Conservation (phyloP, 768 basidiomycete genomes). For the Naganishia kalamii region DNA sequence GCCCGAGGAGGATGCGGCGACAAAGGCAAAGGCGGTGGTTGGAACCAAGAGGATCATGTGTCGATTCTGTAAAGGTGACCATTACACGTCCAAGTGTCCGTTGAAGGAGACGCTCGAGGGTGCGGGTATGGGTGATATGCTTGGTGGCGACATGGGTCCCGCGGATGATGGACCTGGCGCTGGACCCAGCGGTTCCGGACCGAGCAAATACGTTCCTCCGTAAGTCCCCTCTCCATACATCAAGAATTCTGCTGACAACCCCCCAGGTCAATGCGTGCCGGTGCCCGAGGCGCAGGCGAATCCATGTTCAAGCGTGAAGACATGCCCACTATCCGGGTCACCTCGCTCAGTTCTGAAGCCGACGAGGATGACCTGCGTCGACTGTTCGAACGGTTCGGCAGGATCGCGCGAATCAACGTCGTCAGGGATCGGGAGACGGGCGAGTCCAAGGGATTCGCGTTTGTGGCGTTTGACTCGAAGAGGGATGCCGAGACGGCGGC, state of each 20-base stretch:
- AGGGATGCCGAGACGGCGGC: constrained; percentile 76
- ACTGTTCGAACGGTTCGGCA: constrained; percentile 72
- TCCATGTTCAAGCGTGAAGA: constrained; percentile 76
- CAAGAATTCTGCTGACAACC: not conserved
- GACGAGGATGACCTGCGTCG: constrained; percentile 89
- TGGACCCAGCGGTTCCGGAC: constrained; percentile 49
- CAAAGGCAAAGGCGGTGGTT: constrained; percentile 58
- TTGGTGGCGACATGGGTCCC: constrained; percentile 50
- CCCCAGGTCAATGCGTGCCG: constrained; percentile 62
- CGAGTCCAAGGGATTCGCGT: constrained; percentile 88
- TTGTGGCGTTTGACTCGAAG: constrained; percentile 87
- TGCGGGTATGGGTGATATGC: constrained; percentile 51
- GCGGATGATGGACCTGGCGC: constrained; percentile 30
- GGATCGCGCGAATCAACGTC: constrained; percentile 83
- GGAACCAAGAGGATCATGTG: constrained; percentile 72
- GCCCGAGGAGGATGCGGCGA: constrained; percentile 61
- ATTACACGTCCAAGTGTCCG: constrained; percentile 97
- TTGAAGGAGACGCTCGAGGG: constrained; percentile 88
- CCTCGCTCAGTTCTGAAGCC: constrained; percentile 92
- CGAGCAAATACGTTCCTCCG: constrained; percentile 87
- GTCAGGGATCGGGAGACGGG: constrained; percentile 61
- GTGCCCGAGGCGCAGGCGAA: constrained; percentile 62
- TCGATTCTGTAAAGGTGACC: constrained; percentile 90
- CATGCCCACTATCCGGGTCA: constrained; percentile 90
- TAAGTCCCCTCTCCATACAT: constrained; percentile 23